Evolutionary conservation across 1,139 yeast species (phyloP).

Genomic region (Ashbya aceris): DNA sequence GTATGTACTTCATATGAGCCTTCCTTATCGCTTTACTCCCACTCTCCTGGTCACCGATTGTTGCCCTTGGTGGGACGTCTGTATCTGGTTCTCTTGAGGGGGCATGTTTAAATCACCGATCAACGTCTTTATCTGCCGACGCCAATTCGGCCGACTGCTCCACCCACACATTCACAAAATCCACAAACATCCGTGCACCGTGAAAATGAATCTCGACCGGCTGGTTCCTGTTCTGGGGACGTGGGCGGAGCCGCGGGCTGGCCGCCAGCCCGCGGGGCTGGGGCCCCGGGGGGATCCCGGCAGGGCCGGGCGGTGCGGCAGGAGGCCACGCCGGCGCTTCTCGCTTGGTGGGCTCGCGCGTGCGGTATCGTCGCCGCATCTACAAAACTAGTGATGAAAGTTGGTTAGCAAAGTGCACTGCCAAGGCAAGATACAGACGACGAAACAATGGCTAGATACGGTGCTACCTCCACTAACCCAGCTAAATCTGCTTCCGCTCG

Average conservation of each 20-base stretch:
- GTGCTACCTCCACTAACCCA: constrained; percentile 98
- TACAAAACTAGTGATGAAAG: not conserved
- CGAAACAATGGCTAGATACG: constrained; percentile 79
- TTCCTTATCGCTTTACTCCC: not conserved
- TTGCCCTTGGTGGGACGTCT: not conserved
- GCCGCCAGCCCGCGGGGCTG: too few species aligned
- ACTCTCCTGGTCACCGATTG: not conserved
- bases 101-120: not conserved
- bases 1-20: not conserved
- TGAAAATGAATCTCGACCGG: not conserved
- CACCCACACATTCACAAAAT: not conserved
- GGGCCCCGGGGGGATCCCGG: too few species aligned
- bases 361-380: not conserved
- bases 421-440: constrained; percentile 10
- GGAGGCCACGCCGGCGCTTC: not conserved
- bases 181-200: not conserved
- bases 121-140: not conserved
- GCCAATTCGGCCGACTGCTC: not conserved
- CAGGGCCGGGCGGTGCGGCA: too few species aligned
- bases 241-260: too few species aligned
- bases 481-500: constrained; percentile 99
- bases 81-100: not conserved
- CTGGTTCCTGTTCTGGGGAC: too few species aligned
- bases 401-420: not conserved
- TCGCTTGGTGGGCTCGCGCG: not conserved